Evolutionary conservation across 495 filamentous ascomycete genomes (phyloP), one percentile per base, ranked within the genome.

Genomic region (Penicillium soppii): DNA sequence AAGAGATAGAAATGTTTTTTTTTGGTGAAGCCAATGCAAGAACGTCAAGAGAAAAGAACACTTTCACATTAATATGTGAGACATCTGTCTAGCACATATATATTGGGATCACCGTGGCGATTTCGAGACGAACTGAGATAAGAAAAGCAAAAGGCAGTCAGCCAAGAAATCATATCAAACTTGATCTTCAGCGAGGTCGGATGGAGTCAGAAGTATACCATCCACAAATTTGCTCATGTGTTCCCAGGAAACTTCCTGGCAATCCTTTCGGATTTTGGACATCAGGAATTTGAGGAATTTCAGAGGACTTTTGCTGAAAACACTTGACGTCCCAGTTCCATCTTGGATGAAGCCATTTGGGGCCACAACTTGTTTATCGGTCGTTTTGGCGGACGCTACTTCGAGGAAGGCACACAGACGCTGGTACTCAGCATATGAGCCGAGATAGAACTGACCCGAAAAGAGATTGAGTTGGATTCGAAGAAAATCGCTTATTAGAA

Each of bases 401-500:
- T 82, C 79, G 1, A 90, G 62, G 50, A 79, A 83, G 0, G 65
- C 52, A 51, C 82, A 87, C 1, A 82, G 37, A 7, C 50, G n/a
- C 21, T 67, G 35, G 57, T 88, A 90, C 38, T 86, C 75, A 2
- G 63, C 44, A 43, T 74, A 82, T 1, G 70, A 72, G 10, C 45
- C 46, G 7, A 90, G 63, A 61, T 86, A 90, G 1, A 89, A 71
- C 49, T 85, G 81, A 8, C 86, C 86, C 0, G 86, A 73, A 56
- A 89, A 90, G 5, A 90, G 69, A 53, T 86, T 85, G 10, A 89
- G 71, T 42, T 84, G 71, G 2, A 59, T 56, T 2, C 42, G 40
- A 3, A 68, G 59, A 2, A 67, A 36, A 17, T 35, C 15, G n/a
- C n/a, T n/a, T n/a, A n/a, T n/a, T n/a, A n/a, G n/a, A n/a, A n/a